Percentiles rank a stretch among this genome's conserved stretches.
Evolutionary conservation across 2,329 filamentous ascomycete genomes (phyloP).

Genomic region (Arthrobotrys sphaeroides): DNA sequence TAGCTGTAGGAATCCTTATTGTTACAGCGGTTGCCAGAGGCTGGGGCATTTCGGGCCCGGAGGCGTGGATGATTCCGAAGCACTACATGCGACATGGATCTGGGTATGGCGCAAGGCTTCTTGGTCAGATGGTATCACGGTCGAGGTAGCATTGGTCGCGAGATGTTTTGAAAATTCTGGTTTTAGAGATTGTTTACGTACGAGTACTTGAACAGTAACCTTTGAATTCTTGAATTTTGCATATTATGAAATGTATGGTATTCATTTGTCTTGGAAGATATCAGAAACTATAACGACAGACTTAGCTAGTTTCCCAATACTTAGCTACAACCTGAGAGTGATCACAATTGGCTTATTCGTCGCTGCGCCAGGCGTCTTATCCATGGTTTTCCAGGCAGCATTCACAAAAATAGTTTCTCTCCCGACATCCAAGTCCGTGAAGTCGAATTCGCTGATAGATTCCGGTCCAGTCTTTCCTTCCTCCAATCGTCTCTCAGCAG

Average conservation of each 20-base stretch:
- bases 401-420: constrained; percentile 42
- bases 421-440: constrained; percentile 4
- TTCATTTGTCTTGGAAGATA: too few species aligned
- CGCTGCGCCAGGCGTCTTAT: not conserved
- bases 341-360: constrained; percentile 45
- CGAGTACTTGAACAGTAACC: too few species aligned
- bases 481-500: constrained; percentile 23
- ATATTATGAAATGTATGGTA: too few species aligned
- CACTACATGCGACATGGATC: constrained; percentile 20
- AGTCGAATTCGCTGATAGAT: constrained; percentile 24
- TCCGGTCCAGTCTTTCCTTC: constrained; percentile 7
- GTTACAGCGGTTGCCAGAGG: constrained; percentile 30
- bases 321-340: constrained; percentile 15
- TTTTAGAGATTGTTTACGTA: too few species aligned
- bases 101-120: constrained; percentile 16
- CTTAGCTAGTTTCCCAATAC: not conserved
- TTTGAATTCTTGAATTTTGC: too few species aligned
- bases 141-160: not conserved
- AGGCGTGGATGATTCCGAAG: constrained; percentile 30
- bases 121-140: constrained; percentile 27
- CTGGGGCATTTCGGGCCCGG: constrained; percentile 38
- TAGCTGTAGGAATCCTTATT: constrained; percentile 28
- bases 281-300: too few species aligned
- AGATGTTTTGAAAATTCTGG: too few species aligned
- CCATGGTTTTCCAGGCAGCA: constrained; percentile 43